phyloP scores from a whole-genome alignment of 2,329 filamentous ascomycete genomes.

The Biscogniauxia sp. region DNA sequence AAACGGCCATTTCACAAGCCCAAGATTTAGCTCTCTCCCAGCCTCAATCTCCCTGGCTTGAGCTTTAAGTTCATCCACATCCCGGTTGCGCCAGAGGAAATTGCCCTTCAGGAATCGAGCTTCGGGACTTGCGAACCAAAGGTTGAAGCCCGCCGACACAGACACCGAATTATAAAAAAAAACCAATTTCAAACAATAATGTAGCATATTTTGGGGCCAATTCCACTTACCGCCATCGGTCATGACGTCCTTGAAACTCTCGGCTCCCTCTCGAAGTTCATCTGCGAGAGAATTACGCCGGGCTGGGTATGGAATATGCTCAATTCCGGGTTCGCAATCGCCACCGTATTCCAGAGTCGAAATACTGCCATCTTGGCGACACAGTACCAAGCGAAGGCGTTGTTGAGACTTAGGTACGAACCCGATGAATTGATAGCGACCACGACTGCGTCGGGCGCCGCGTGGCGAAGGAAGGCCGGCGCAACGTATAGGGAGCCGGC shows the following conservation, averaged over 20 bases:
- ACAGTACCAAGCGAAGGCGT: conserved; percentile 36
- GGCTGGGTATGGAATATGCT: conserved; percentile 43
- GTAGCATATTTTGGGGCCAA: background rate
- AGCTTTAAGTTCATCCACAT: conserved; percentile 47
- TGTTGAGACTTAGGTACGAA: conserved; percentile 33
- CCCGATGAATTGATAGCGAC: conserved; percentile 36
- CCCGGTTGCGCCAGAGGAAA: conserved; percentile 50
- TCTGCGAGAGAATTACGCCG: conserved; percentile 33
- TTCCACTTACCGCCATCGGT: conserved; percentile 30
- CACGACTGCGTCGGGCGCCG: conserved; percentile 30
- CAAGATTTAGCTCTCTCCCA: conserved; percentile 14
- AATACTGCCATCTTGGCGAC: conserved; percentile 40
- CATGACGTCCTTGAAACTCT: conserved; percentile 17
- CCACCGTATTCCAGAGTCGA: conserved; percentile 42
- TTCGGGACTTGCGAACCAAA: conserved; percentile 45
- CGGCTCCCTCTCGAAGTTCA: conserved; percentile 19
- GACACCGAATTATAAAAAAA: conserved; percentile 19
- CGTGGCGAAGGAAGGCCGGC: conserved; percentile 35
- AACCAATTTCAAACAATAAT: conserved; percentile 17
- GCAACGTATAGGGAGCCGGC: conserved; percentile 32
- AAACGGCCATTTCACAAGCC: conserved; percentile 19
- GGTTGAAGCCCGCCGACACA: conserved; percentile 40
- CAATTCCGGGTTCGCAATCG: conserved; percentile 38
- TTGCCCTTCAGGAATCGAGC: conserved; percentile 45
- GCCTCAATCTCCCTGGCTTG: conserved; percentile 33